Conservation (phyloP, 257 asterid genomes). For the Solanum sejunctum region DNA sequence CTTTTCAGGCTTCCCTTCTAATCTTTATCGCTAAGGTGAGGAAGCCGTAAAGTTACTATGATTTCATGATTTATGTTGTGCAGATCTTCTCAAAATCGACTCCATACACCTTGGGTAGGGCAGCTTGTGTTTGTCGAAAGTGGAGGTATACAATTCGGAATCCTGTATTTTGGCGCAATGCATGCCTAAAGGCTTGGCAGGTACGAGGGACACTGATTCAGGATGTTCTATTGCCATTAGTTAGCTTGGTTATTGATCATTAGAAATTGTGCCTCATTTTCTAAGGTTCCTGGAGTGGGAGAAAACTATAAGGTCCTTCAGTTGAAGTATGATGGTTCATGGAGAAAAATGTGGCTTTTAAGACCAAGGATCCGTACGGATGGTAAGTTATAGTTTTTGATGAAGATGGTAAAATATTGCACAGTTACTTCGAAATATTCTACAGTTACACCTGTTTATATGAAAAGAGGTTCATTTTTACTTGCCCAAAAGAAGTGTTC, state of each 20-base stretch:
- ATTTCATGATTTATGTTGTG: not conserved
- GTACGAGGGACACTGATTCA: slow-evolving; percentile 13
- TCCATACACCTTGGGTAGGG: slow-evolving; percentile 78
- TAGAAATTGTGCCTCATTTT: slow-evolving; percentile 1
- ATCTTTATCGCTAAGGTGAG: not conserved
- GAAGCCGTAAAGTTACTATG: not conserved
- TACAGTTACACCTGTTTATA: not conserved
- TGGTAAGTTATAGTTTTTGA: slow-evolving; percentile 32
- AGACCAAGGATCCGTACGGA: slow-evolving; percentile 94
- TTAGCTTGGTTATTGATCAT: not conserved
- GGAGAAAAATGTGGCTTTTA: slow-evolving; percentile 97
- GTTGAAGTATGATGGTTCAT: slow-evolving; percentile 62
- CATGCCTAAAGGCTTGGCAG: slow-evolving; percentile 95
- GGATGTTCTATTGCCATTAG: not conserved
- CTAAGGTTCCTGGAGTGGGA: slow-evolving; percentile 49
- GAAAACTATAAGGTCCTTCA: slow-evolving; percentile 70
- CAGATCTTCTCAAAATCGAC: slow-evolving; percentile 71
- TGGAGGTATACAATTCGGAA: slow-evolving; percentile 89
- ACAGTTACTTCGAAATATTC: not conserved
- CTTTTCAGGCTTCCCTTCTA: not conserved
- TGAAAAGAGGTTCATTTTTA: not conserved
- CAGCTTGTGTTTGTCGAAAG: slow-evolving; percentile 92
- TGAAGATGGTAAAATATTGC: slow-evolving; percentile 44
- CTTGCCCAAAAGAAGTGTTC: not conserved
- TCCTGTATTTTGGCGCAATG: slow-evolving; percentile 92